Evolutionary conservation across 768 basidiomycete genomes (phyloP).

Genomic region (Leccinum boreale): DNA sequence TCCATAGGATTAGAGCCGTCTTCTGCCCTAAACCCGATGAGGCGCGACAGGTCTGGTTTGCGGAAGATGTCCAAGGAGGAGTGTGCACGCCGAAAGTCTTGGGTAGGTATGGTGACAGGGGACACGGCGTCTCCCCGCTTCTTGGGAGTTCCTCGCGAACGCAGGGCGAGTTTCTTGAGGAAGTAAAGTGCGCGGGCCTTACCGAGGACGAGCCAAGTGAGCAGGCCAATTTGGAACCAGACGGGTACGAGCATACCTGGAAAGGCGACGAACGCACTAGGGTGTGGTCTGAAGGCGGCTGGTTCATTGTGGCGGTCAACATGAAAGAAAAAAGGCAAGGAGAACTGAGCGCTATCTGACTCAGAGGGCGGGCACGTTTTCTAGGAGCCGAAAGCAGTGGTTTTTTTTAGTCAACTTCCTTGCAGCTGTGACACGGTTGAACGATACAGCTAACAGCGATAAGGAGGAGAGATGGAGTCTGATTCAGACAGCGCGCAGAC

Average conservation of each 20-base stretch:
- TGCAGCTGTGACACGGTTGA: constrained; percentile 2
- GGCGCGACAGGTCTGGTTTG: constrained; percentile 22
- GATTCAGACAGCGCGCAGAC: not conserved
- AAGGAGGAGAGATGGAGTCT: not conserved
- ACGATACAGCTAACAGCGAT: not conserved
- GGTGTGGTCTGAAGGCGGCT: constrained; percentile 21
- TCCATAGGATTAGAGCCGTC: constrained; percentile 26
- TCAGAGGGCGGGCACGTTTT: constrained; percentile 24
- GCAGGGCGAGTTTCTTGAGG: constrained; percentile 36
- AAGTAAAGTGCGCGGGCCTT: constrained; percentile 37
- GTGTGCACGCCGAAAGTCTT: constrained; percentile 24
- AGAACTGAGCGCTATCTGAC: constrained; percentile 19
- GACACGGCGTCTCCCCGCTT: constrained; percentile 29
- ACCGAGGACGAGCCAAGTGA: not conserved
- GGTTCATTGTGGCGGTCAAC: constrained; percentile 27
- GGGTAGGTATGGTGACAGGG: constrained; percentile 21
- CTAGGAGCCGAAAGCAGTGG: constrained; percentile 18
- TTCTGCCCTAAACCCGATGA: constrained; percentile 24
- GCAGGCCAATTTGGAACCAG: constrained; percentile 14
- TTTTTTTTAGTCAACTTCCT: constrained; percentile 25
- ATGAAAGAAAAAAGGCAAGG: constrained; percentile 9
- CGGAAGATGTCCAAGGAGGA: constrained; percentile 35
- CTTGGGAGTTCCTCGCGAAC: constrained; percentile 30
- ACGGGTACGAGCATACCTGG: constrained; percentile 24
- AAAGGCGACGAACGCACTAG: constrained; percentile 21